Percentiles rank a stretch among this genome's conserved stretches.
Conservation (phyloP, 805 yeast genomes). For the Starmera quercuum region DNA sequence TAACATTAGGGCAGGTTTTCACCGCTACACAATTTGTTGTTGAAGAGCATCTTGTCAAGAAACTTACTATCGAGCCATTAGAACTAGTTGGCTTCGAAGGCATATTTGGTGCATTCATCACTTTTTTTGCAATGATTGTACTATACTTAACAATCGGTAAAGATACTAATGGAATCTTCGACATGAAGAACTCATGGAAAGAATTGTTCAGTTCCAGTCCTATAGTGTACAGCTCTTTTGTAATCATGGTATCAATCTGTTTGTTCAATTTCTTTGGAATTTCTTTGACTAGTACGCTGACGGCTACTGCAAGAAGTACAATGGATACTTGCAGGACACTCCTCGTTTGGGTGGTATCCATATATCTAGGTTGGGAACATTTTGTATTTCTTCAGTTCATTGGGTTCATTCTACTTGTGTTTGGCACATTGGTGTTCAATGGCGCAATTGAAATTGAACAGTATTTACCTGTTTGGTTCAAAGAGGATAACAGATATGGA, state of each 20-base stretch:
- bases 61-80: slow-evolving; percentile 49
- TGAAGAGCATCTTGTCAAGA: slow-evolving; percentile 60
- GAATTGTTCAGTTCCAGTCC: slow-evolving; percentile 37
- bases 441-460: slow-evolving; percentile 52
- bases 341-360: slow-evolving; percentile 67
- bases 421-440: slow-evolving; percentile 70
- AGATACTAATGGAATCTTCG: slow-evolving; percentile 38
- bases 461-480: slow-evolving; percentile 41
- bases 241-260: slow-evolving; percentile 68
- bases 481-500: slow-evolving; percentile 19
- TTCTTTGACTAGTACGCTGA: slow-evolving; percentile 52
- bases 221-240: slow-evolving; percentile 46
- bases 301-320: slow-evolving; percentile 75
- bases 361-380: slow-evolving; percentile 67
- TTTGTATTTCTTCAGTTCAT: slow-evolving; percentile 53
- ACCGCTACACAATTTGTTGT: slow-evolving; percentile 73
- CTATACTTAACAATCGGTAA: slow-evolving; percentile 34
- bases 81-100: slow-evolving; percentile 72
- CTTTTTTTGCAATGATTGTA: slow-evolving; percentile 36
- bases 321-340: slow-evolving; percentile 72
- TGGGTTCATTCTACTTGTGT: slow-evolving; percentile 58
- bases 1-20: slow-evolving; percentile 56
- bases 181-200: slow-evolving; percentile 39
- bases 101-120: slow-evolving; percentile 46
- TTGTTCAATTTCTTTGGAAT: slow-evolving; percentile 69